Evolutionary conservation across 2,329 filamentous ascomycete species (phyloP).

Genomic region (Sclerotinia borealis): DNA sequence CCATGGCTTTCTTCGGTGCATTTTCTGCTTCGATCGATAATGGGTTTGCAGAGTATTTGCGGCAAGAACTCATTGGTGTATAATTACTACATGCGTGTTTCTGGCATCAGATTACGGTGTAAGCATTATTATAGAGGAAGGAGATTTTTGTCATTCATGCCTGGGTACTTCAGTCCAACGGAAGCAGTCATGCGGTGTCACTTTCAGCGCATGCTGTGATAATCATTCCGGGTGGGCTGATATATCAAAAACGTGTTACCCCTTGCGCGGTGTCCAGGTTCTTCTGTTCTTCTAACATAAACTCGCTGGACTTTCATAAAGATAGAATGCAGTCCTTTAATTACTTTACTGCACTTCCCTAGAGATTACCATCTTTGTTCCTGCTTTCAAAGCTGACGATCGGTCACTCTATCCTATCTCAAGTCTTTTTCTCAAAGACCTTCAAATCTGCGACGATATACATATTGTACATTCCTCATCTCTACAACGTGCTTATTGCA

Average conservation of each 20-base stretch:
- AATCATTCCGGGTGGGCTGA: not conserved
- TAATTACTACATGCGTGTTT: not conserved
- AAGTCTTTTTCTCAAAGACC: not conserved
- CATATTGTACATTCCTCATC: not conserved
- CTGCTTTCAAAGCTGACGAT: not conserved
- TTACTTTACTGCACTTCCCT: not conserved
- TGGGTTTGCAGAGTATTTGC: conserved; percentile 49
- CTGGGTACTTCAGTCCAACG: not conserved
- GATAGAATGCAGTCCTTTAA: not conserved
- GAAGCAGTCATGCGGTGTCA: not conserved
- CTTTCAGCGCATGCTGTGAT: not conserved
- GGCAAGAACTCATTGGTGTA: conserved; percentile 24
- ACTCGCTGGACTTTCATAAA: not conserved
- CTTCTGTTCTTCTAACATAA: not conserved
- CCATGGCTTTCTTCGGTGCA: conserved; percentile 52
- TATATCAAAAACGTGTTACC: not conserved
- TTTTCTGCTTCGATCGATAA: conserved; percentile 55
- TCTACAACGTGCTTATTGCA: not conserved
- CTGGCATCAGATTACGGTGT: not conserved
- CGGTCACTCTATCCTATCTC: too few species aligned
- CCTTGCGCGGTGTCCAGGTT: not conserved
- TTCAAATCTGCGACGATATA: not conserved
- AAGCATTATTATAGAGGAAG: not conserved
- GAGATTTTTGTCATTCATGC: not conserved
- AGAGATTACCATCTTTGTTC: not conserved